A percentile compares a stretch with the other conserved stretches of the same genome.
These are phyloP conservation scores for Scedosporium boydii DNA, from an alignment of 2,329 filamentous ascomycete species.

Conservation along the genomic window DNA sequence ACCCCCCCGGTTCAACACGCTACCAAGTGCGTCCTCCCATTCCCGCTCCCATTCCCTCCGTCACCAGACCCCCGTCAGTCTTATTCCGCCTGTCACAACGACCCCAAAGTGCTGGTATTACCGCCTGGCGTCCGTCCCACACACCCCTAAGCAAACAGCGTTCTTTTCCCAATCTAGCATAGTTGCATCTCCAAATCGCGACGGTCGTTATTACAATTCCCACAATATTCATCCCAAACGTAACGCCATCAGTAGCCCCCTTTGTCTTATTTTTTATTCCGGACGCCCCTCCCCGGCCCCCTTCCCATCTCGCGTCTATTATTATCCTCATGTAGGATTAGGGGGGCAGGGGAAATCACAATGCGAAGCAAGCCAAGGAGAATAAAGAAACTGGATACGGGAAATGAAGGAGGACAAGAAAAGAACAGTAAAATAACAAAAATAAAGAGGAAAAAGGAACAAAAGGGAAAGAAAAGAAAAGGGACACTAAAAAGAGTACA, in stretches of 20 bases:
- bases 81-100: no score
- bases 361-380: background rate
- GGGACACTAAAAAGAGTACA: background rate
- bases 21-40: background rate
- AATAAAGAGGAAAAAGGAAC: background rate
- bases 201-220: background rate
- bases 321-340: background rate
- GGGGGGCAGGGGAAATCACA: background rate
- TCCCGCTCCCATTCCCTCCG: background rate
- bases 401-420: background rate
- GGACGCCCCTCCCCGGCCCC: background rate
- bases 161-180: background rate
- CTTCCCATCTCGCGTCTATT: background rate
- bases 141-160: no score
- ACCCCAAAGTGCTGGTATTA: no score
- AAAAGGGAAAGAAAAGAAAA: background rate
- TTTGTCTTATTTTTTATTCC: background rate
- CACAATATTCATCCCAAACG: background rate
- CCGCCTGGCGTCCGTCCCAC: no score
- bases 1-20: background rate
- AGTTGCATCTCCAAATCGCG: background rate
- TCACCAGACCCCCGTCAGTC: no score
- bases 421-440: background rate
- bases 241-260: background rate
- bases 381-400: slow-evolving; percentile 2